phyloP scores from a whole-genome alignment of 441 rosid genomes.

The Populus hybrid region DNA sequence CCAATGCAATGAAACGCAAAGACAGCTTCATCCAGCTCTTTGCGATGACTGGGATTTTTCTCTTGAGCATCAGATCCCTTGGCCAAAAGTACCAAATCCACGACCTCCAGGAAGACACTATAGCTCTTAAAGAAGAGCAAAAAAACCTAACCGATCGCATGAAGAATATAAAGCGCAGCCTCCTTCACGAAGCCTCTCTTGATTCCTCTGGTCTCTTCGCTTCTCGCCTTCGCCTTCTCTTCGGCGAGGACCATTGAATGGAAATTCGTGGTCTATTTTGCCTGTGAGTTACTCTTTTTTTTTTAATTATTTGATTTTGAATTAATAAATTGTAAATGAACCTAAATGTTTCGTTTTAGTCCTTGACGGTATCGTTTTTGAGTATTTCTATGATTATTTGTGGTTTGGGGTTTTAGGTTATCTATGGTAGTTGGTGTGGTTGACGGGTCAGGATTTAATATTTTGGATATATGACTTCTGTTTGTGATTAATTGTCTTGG shows the following conservation, averaged over 20 bases:
- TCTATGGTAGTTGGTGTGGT: neutral
- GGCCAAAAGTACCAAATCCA: neutral
- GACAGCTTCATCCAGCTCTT: constrained; percentile 68
- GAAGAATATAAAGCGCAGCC: constrained; percentile 50
- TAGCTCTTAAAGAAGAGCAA: constrained; percentile 57
- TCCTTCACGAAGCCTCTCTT: constrained; percentile 70
- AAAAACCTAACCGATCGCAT: constrained; percentile 47
- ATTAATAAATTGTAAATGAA: neutral
- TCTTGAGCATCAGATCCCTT: constrained; percentile 47
- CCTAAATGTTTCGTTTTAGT: neutral
- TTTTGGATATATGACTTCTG: neutral
- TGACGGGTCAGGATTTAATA: neutral
- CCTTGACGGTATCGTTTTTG: too few relatives aligned
- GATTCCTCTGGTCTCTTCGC: constrained; percentile 72
- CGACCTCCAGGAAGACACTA: neutral
- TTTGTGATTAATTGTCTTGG: neutral
- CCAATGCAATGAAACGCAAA: constrained; percentile 50
- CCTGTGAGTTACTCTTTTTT: neutral
- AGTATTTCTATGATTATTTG: neutral
- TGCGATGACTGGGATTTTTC: constrained; percentile 76
- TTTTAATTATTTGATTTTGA: neutral
- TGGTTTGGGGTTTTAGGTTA: neutral
- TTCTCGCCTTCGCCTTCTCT: constrained; percentile 66
- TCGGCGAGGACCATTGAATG: constrained; percentile 39
- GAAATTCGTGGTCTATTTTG: neutral